Evolutionary conservation across 805 yeast species (phyloP).

Genomic region (Spencermartinsiella europaea): DNA sequence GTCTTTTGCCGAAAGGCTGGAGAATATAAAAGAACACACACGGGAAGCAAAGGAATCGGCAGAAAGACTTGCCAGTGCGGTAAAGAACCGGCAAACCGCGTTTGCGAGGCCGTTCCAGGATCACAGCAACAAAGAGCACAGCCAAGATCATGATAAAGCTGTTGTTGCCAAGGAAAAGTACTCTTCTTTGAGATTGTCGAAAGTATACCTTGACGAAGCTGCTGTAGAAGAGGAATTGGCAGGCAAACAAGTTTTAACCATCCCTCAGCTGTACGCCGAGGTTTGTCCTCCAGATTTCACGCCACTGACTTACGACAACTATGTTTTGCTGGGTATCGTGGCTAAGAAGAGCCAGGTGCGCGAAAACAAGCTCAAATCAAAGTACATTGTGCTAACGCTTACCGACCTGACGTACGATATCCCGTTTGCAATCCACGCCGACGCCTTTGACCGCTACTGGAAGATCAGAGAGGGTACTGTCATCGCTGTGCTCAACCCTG

Average conservation of each 20-base stretch:
- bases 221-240: conserved; percentile 37
- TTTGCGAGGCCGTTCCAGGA: background rate
- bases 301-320: conserved; percentile 69
- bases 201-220: conserved; percentile 42
- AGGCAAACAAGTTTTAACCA: conserved; percentile 50
- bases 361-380: conserved; percentile 35
- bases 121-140: background rate
- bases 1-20: conserved; percentile 13
- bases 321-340: conserved; percentile 74
- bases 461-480: conserved; percentile 71
- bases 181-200: conserved; percentile 40
- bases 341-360: conserved; percentile 51
- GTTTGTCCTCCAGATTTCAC: conserved; percentile 62
- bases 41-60: background rate
- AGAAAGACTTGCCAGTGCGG: background rate
- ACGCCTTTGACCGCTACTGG: conserved; percentile 66
- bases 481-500: conserved; percentile 71
- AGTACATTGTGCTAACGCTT: conserved; percentile 56
- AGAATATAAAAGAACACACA: background rate
- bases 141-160: background rate
- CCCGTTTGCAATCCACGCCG: conserved; percentile 58
- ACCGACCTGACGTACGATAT: conserved; percentile 64
- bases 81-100: background rate
- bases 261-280: conserved; percentile 57
- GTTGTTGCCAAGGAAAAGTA: conserved; percentile 33